Percentiles rank a stretch among this genome's conserved stretches.
phyloP scores from a whole-genome alignment of 495 filamentous ascomycete species.

The Corynascus novoguineensis region DNA sequence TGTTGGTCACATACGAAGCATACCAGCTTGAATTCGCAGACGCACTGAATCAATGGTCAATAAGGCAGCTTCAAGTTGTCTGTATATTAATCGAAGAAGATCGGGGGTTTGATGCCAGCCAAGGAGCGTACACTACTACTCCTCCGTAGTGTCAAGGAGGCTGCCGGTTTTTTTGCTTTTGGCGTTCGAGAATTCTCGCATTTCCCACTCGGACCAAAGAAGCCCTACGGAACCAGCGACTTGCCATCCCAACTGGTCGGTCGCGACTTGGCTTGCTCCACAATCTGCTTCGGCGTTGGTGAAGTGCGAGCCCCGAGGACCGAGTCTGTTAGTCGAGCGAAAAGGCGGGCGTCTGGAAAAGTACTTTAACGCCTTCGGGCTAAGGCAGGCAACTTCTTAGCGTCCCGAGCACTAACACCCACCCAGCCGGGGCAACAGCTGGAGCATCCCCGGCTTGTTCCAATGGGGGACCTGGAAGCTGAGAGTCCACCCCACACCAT shows the following conservation, averaged over 20 bases:
- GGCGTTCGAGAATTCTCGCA: conserved; percentile 3
- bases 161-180: conserved; percentile 1
- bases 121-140: no score
- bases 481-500: conserved; percentile 4
- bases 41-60: no score
- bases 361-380: background rate
- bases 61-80: no score
- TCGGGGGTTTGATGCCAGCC: no score
- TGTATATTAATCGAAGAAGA: no score
- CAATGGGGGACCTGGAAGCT: background rate
- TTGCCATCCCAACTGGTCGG: background rate
- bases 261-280: conserved; percentile 2
- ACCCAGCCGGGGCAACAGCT: background rate
- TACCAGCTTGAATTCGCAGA: no score
- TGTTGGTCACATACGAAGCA: no score
- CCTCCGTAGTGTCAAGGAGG: no score
- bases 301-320: conserved; percentile 15
- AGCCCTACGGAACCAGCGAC: background rate
- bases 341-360: background rate
- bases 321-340: background rate
- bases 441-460: background rate
- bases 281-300: conserved; percentile 9
- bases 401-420: background rate
- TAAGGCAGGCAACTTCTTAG: background rate
- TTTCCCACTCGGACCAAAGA: background rate